These are phyloP conservation scores for Parietichytrium sp. DNA, from an alignment of 108 stramenopile genomes.

Conservation along the genomic window DNA sequence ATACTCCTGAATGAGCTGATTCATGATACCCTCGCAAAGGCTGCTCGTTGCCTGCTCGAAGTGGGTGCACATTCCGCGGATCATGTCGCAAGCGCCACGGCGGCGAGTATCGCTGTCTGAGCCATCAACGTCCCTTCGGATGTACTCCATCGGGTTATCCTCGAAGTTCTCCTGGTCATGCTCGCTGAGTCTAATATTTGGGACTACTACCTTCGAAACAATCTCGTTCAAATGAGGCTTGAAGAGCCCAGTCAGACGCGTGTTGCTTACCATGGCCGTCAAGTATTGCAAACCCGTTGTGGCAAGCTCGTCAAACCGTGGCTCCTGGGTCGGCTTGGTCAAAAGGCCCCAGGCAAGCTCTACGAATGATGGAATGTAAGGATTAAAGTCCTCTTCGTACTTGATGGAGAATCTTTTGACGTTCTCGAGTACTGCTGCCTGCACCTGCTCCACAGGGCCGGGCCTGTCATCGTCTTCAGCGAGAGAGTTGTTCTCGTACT, in stretches of 20 bases:
- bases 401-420: constrained; percentile 83
- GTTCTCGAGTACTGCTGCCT: constrained; percentile 88
- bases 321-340: constrained; percentile 61
- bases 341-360: constrained; percentile 81
- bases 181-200: constrained; percentile 86
- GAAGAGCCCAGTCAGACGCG: constrained; percentile 81
- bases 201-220: constrained; percentile 84
- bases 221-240: constrained; percentile 78
- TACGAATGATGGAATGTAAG: constrained; percentile 75
- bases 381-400: constrained; percentile 92
- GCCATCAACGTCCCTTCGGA: constrained; percentile 91
- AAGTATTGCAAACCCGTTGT: constrained; percentile 88
- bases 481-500: constrained; percentile 76
- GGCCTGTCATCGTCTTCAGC: constrained; percentile 78
- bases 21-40: constrained; percentile 78
- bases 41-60: constrained; percentile 77
- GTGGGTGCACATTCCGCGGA: constrained; percentile 86
- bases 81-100: constrained; percentile 81
- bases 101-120: constrained; percentile 87
- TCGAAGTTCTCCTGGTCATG: constrained; percentile 81
- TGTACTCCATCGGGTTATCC: constrained; percentile 92
- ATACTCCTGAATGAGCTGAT: constrained; percentile 75
- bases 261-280: constrained; percentile 75
- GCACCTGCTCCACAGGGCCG: constrained; percentile 75
- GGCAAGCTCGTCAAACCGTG: constrained; percentile 84